Evolutionary conservation across 306 rosid species (phyloP).

Genomic region (Vigna mungo): DNA sequence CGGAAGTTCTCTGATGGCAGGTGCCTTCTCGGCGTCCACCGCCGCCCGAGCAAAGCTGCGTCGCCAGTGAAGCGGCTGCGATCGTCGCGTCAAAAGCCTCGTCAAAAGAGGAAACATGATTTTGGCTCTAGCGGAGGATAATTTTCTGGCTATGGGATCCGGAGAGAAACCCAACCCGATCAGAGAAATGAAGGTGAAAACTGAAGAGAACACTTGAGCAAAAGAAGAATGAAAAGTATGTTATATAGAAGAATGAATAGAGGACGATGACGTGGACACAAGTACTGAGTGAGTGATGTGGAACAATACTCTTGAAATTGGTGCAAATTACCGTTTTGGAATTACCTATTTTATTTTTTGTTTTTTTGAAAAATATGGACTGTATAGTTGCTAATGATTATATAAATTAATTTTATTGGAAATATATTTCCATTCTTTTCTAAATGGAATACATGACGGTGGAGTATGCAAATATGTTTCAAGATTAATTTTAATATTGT

Average conservation of each 20-base stretch:
- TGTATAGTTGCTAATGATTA: too few species aligned
- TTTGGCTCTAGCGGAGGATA: neutral
- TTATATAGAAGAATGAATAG: slow-evolving; percentile 8
- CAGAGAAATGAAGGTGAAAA: neutral
- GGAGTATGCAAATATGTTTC: too few species aligned
- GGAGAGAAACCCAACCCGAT: neutral
- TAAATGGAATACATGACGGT: too few species aligned
- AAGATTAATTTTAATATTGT: too few species aligned
- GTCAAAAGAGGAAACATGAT: slow-evolving; percentile 53
- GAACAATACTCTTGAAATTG: neutral
- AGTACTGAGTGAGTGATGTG: neutral
- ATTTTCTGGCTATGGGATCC: neutral
- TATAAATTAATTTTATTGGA: too few species aligned
- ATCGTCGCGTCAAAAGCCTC: slow-evolving; percentile 30
- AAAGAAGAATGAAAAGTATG: neutral
- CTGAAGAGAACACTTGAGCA: neutral
- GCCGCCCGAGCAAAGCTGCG: slow-evolving; percentile 56
- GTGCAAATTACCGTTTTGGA: too few species aligned
- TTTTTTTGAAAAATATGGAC: too few species aligned
- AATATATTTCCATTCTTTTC: too few species aligned
- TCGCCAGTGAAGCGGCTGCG: slow-evolving; percentile 29
- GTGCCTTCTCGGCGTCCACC: slow-evolving; percentile 37
- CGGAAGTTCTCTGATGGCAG: slow-evolving; percentile 54
- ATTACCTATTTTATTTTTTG: too few species aligned
- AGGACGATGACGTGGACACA: slow-evolving; percentile 37